A percentile compares a stretch with the other conserved stretches of the same genome.
phyloP scores from a whole-genome alignment of 306 rosid genomes.

The Prunus mume region DNA sequence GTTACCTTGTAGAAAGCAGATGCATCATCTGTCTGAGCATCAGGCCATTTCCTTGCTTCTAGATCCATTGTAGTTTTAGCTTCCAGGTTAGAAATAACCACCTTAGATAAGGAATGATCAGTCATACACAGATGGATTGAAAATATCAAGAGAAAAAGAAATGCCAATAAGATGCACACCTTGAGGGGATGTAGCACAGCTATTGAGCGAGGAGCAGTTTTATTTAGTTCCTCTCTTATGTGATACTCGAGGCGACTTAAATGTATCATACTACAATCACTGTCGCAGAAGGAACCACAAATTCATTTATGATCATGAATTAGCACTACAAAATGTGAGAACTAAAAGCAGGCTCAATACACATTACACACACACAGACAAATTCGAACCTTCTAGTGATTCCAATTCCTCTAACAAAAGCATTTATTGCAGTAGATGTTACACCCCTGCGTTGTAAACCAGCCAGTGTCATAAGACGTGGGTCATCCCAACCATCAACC shows the following conservation, averaged over 20 bases:
- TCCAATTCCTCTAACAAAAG: slow-evolving; percentile 95
- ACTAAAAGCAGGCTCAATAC: neutral
- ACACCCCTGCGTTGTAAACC: slow-evolving; percentile 93
- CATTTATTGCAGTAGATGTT: slow-evolving; percentile 77
- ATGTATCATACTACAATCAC: slow-evolving; percentile 87
- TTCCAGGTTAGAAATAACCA: slow-evolving; percentile 85
- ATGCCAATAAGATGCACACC: slow-evolving; percentile 43
- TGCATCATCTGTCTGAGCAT: slow-evolving; percentile 65
- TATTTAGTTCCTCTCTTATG: slow-evolving; percentile 91
- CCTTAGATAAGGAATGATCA: slow-evolving; percentile 40
- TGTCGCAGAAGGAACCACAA: slow-evolving; percentile 30
- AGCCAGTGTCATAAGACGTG: slow-evolving; percentile 91
- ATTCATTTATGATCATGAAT: slow-evolving; percentile 5
- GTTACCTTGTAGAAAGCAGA: slow-evolving; percentile 83
- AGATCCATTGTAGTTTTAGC: slow-evolving; percentile 60
- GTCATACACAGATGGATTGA: neutral
- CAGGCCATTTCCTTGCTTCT: slow-evolving; percentile 92
- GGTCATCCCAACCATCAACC: slow-evolving; percentile 99
- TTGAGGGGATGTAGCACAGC: slow-evolving; percentile 86
- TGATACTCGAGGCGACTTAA: slow-evolving; percentile 87
- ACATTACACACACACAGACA: neutral
- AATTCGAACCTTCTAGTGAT: slow-evolving; percentile 85
- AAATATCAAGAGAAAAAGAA: slow-evolving; percentile 13
- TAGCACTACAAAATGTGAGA: neutral
- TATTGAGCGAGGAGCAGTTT: slow-evolving; percentile 72